Evolutionary conservation across 345 rosid species (phyloP).

Genomic region (Alliaria petiolata): DNA sequence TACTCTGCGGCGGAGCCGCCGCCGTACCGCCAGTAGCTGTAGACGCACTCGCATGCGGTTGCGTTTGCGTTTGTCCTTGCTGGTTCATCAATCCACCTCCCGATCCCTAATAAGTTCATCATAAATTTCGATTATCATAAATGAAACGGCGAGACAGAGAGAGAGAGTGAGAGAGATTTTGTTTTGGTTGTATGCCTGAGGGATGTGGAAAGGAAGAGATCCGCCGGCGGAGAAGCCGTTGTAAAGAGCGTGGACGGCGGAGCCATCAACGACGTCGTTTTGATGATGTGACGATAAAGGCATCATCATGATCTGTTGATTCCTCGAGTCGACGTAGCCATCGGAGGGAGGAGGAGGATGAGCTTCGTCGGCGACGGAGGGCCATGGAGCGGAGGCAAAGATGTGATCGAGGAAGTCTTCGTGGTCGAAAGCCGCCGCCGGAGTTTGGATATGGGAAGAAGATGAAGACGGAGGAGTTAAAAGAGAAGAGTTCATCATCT

Average conservation of each 20-base stretch:
- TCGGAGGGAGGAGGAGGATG: conserved; percentile 18
- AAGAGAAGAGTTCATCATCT: conserved; percentile 30
- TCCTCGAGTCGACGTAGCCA: conserved; percentile 41
- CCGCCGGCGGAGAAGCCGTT: conserved; percentile 51
- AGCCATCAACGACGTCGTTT: conserved; percentile 28
- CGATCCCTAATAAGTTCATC: conserved; percentile 23
- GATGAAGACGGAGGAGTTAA: conserved; percentile 26
- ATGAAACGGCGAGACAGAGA: background rate
- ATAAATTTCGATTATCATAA: background rate
- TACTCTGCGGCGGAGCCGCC: conserved; percentile 50
- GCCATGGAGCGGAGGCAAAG: conserved; percentile 63
- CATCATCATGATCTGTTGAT: conserved; percentile 46
- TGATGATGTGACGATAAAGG: conserved; percentile 14
- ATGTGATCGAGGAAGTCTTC: conserved; percentile 85
- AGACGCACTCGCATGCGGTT: conserved; percentile 44
- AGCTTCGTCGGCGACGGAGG: conserved; percentile 18
- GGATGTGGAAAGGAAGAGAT: conserved; percentile 68
- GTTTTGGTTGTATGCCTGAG: conserved; percentile 30
- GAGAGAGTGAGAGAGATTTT: background rate
- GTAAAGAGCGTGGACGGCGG: conserved; percentile 36
- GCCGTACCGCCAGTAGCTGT: conserved; percentile 28
- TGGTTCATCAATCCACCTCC: conserved; percentile 42
- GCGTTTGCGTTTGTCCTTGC: conserved; percentile 32
- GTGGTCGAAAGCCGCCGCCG: conserved; percentile 25
- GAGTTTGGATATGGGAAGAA: conserved; percentile 28